phyloP scores from a whole-genome alignment of 768 basidiomycete genomes.

The Cyclocybe aegerita region DNA sequence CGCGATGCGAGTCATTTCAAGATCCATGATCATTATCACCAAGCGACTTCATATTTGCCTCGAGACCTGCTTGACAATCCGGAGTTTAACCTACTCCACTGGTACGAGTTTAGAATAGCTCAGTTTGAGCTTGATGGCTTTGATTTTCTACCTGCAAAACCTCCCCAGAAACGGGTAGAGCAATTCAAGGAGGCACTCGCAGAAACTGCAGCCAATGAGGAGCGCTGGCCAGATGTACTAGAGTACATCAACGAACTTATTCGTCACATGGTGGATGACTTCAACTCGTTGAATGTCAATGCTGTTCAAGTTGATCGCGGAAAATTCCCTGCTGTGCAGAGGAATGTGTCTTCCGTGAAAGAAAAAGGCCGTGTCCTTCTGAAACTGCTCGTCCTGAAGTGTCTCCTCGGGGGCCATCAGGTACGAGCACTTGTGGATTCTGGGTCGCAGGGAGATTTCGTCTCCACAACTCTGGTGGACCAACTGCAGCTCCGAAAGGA shows the following conservation, averaged over 20 bases:
- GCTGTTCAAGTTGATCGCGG: constrained; percentile 13
- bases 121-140: no score
- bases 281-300: not conserved
- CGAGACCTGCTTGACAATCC: not conserved
- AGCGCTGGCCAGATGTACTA: not conserved
- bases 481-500: constrained; percentile 28
- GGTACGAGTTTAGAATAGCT: not conserved
- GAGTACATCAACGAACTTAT: not conserved
- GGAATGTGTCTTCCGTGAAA: constrained; percentile 20
- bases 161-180: not conserved
- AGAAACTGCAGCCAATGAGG: not conserved
- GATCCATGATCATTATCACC: not conserved
- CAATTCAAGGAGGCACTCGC: not conserved
- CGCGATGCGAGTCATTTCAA: not conserved
- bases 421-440: constrained; percentile 33
- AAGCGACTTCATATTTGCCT: not conserved
- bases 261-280: not conserved
- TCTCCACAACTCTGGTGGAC: constrained; percentile 32
- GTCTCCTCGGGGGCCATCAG: constrained; percentile 28
- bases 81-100: not conserved
- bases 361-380: constrained; percentile 21
- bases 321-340: constrained; percentile 19
- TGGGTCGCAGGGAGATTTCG: constrained; percentile 40
- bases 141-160: no score
- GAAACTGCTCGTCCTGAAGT: constrained; percentile 30